Conservation (phyloP, 176 grass and related monocot species). For the Aegilops bicornis region DNA sequence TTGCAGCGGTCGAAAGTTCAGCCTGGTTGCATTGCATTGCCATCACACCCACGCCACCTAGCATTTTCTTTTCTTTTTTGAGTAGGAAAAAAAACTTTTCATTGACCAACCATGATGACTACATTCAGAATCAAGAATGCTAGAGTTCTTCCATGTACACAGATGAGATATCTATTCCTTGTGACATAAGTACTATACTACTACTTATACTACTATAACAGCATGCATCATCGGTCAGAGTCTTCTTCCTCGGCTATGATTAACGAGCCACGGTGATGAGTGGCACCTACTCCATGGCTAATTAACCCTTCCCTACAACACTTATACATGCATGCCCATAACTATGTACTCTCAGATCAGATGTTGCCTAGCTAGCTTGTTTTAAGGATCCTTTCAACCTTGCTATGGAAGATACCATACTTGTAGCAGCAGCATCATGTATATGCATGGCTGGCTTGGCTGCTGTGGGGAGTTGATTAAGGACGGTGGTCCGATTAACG, state of each 20-base stretch:
- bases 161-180: no score
- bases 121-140: no score
- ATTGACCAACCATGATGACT: no score
- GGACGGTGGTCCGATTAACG: background rate
- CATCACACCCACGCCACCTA: background rate
- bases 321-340: background rate
- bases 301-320: background rate
- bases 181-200: no score
- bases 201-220: no score
- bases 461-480: no score
- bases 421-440: background rate
- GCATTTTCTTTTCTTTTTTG: no score
- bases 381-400: background rate
- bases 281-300: background rate
- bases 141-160: background rate
- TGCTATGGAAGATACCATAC: background rate
- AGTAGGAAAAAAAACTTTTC: no score
- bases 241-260: background rate
- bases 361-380: background rate
- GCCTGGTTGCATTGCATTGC: background rate
- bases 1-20: constrained; percentile 39
- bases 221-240: background rate
- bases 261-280: background rate
- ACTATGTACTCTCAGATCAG: background rate
- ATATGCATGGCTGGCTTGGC: background rate